Conservation (phyloP, 805 yeast genomes). For the Kodamaea restingae region DNA sequence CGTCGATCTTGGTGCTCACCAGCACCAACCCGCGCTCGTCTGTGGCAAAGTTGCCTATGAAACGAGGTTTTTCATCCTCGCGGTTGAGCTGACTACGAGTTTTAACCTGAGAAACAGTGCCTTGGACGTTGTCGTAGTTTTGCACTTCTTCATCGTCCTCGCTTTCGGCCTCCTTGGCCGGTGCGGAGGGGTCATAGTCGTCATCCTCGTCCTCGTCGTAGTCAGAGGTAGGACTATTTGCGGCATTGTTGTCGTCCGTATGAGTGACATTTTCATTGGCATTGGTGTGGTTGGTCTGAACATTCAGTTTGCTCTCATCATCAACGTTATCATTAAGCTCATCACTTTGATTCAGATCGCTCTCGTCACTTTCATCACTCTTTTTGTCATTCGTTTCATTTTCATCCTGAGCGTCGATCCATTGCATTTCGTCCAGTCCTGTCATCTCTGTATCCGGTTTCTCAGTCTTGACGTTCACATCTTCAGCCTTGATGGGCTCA, state of each 20-base stretch:
- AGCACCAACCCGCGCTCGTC: constrained; percentile 15
- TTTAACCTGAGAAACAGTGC: constrained; percentile 52
- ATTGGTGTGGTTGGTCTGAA: not conserved
- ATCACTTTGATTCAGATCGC: not conserved
- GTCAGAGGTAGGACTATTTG: constrained; percentile 8
- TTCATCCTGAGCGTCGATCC: too few relatives aligned
- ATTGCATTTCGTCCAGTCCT: too few relatives aligned
- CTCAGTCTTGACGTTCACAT: constrained; percentile 3
- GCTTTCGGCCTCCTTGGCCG: constrained; percentile 26
- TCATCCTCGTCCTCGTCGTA: constrained; percentile 35
- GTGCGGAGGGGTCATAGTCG: constrained; percentile 28
- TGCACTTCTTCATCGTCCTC: constrained; percentile 25
- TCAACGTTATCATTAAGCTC: too few relatives aligned
- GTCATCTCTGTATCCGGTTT: too few relatives aligned
- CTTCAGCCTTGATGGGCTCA: not conserved
- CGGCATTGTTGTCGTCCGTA: not conserved
- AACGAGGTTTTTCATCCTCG: constrained; percentile 23
- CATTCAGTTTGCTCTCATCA: too few relatives aligned
- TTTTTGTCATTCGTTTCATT: constrained; percentile 4
- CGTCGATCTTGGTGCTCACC: constrained; percentile 19
- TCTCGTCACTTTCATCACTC: not conserved
- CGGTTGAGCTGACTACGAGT: constrained; percentile 53
- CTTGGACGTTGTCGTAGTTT: constrained; percentile 53
- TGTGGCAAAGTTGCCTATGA: constrained; percentile 14
- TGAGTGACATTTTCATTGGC: too few relatives aligned